phyloP scores from a whole-genome alignment of 2,329 filamentous ascomycete species.

The Penicillium sp. region DNA sequence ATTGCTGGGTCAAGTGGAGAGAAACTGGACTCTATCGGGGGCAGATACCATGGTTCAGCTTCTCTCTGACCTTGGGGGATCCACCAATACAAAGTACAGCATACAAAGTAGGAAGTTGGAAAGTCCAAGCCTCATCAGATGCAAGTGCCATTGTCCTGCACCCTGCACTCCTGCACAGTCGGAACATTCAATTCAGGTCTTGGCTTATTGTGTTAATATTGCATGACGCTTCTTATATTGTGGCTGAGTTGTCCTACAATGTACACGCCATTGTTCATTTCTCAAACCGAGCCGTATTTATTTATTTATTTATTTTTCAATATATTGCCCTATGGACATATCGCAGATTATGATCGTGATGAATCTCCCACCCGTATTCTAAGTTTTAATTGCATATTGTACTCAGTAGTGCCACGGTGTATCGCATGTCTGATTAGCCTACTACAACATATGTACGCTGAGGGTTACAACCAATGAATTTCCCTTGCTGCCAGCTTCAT shows the following conservation, averaged over 20 bases:
- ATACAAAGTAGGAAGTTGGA: neutral
- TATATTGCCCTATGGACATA: neutral
- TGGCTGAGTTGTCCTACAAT: neutral
- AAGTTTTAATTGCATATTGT: neutral
- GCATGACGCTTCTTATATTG: neutral
- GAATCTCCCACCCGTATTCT: neutral
- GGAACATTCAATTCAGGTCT: slow-evolving; percentile 2
- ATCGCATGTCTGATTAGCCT: neutral
- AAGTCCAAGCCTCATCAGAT: neutral
- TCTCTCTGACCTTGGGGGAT: neutral
- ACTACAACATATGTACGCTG: neutral
- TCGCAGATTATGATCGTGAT: neutral
- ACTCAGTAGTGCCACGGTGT: neutral
- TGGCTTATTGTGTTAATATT: neutral
- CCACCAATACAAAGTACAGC: too few relatives aligned
- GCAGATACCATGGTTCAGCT: neutral
- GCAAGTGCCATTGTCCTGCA: slow-evolving; percentile 8
- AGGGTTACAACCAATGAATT: neutral
- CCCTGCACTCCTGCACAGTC: slow-evolving; percentile 7
- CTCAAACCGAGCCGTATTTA: neutral
- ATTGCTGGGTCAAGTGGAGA: neutral
- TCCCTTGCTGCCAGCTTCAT: neutral
- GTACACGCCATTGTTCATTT: neutral
- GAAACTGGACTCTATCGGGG: neutral
- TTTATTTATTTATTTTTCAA: neutral